Base-by-base conservation (phyloP, 352 stramenopile genomes). In the Phytophthora citrophthora region DNA sequence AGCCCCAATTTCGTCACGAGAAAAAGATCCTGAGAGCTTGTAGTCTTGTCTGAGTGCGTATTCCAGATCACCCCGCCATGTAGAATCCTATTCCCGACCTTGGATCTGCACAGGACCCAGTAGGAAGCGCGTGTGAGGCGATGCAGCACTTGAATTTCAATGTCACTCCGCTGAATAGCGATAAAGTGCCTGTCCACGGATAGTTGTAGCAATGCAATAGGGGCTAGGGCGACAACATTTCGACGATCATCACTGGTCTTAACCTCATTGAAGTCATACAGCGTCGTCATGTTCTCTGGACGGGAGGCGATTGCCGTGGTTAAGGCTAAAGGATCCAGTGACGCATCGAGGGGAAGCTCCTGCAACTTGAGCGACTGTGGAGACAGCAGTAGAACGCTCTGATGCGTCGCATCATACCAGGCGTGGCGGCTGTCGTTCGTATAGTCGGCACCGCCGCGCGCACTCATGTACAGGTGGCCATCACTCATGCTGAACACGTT, bases 111-210 rank as follows among this genome's bases (percentile, higher is more conserved):
- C 48, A 93, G 56, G 29, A 95, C 72, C 80, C 81, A 94, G 61
- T 82, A 89, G 15, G 60, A 80, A 46, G 79, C 63, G 2, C 74
- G 41, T 8, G 83, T 85, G 20, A 58, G 39, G 18, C 78, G 61
- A 26, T 79, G 71, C 7, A 93, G 18, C 48, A 95, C 69, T 46
- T 94, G 81, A 32, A 95, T 83, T 61, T 95, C 85, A 39, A 94
- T 86, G 54, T 95, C 87, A 59, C 82, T 94, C 50, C 77, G 88
- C 61, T 95, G 87, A 39, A 95, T 64, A 5, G 83, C 85, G 24
- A 95, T 61, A 39, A 86, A 94, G 48, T 90, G 72, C 0, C 58
- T 53, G 48, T 93, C 83, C 2, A 89, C 70, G 24, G 87, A 95
- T 15, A 95, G 54, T 27, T 74, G 68, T 54, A 83, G 54, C 16